These are phyloP conservation scores for Cyclotella cryptica DNA, from an alignment of 108 stramenopile species.

Conservation along the genomic window DNA sequence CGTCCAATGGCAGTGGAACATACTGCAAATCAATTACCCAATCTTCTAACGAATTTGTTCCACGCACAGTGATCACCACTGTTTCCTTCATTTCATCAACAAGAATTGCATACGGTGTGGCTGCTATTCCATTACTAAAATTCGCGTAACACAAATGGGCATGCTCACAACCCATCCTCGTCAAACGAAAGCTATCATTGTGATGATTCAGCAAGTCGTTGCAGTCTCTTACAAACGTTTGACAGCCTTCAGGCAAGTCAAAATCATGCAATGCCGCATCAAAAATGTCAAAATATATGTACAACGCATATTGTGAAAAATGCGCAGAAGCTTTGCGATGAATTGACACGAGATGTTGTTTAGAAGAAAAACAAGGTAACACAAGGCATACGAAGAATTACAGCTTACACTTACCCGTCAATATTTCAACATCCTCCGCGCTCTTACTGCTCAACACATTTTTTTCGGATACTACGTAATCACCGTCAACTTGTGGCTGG, in stretches of 20 bases:
- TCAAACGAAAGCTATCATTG: constrained; percentile 25
- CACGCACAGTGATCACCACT: constrained; percentile 48
- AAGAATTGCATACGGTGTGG: constrained; percentile 47
- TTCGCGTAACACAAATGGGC: constrained; percentile 35
- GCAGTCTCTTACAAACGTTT: constrained; percentile 34
- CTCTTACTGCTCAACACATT: constrained; percentile 29
- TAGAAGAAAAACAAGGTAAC: no score
- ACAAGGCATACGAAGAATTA: no score
- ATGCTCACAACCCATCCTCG: constrained; percentile 30
- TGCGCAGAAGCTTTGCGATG: constrained; percentile 15
- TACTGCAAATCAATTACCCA: constrained; percentile 30
- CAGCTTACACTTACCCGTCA: background rate
- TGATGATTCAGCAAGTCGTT: constrained; percentile 8
- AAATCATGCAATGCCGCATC: constrained; percentile 33
- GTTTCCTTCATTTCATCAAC: constrained; percentile 40
- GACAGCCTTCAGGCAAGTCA: constrained; percentile 24
- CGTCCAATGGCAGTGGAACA: constrained; percentile 22
- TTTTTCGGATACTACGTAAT: constrained; percentile 32
- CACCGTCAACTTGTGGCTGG: constrained; percentile 23
- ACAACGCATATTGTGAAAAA: constrained; percentile 38
- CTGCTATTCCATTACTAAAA: constrained; percentile 42
- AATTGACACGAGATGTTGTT: background rate
- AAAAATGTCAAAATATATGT: constrained; percentile 31
- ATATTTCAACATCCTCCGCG: constrained; percentile 26
- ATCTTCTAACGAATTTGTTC: constrained; percentile 42